A percentile compares a stretch with the other conserved stretches of the same genome.
Conservation (phyloP, 257 asterid species). For the Thymus mandschuricus region DNA sequence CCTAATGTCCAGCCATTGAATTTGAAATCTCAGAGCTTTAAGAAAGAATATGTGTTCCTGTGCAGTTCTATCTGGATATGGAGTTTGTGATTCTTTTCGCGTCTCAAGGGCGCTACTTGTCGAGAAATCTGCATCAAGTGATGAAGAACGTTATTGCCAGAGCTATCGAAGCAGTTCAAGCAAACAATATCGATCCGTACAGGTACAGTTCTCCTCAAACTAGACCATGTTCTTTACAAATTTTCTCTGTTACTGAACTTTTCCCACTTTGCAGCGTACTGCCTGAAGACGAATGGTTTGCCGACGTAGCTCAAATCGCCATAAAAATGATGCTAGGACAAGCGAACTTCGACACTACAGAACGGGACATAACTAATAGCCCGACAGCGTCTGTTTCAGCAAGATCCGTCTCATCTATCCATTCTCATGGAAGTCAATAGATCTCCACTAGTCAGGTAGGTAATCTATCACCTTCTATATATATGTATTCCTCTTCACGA, state of each 20-base stretch:
- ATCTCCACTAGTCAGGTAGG: background rate
- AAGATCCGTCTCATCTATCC: conserved; percentile 64
- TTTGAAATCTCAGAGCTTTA: background rate
- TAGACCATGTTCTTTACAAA: background rate
- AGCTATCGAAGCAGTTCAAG: conserved; percentile 91
- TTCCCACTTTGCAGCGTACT: conserved; percentile 48
- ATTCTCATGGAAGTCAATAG: conserved; percentile 71
- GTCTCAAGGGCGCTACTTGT: conserved; percentile 90
- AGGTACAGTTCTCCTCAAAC: conserved; percentile 45
- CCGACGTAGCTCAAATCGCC: conserved; percentile 90
- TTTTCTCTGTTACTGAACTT: background rate
- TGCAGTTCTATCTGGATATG: conserved; percentile 96
- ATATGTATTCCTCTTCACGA: background rate
- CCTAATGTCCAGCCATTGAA: background rate
- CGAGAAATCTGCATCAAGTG: conserved; percentile 88
- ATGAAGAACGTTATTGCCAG: conserved; percentile 81
- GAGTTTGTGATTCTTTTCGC: conserved; percentile 92
- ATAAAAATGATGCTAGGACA: conserved; percentile 75
- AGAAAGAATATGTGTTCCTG: background rate
- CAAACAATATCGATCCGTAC: conserved; percentile 74
- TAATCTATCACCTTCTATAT: background rate
- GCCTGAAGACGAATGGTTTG: conserved; percentile 97
- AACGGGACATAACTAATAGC: conserved; percentile 49
- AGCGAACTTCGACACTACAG: conserved; percentile 57
- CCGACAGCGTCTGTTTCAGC: conserved; percentile 69